Evolutionary conservation across 148 eudicot genomes (phyloP).

Genomic region (Chenopodium album): DNA sequence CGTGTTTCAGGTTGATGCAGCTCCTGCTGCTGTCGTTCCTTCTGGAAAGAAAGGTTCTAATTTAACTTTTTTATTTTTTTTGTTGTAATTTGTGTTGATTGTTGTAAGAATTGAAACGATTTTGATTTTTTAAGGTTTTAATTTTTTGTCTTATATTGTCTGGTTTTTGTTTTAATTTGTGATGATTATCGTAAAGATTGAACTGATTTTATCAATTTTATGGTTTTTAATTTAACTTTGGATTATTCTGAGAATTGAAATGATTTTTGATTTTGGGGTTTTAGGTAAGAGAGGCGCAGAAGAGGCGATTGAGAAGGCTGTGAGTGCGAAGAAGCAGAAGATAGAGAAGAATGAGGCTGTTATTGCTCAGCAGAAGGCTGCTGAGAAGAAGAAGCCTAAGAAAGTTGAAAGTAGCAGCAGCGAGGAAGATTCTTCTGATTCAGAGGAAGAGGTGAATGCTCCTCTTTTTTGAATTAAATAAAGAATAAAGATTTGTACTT

Average conservation of each 20-base stretch:
- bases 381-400: constrained; percentile 44
- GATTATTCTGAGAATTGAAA: too few relatives aligned
- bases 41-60: constrained; percentile 56
- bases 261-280: neutral
- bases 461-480: neutral
- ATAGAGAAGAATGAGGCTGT: constrained; percentile 32
- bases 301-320: constrained; percentile 38
- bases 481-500: too few relatives aligned
- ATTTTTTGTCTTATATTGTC: neutral
- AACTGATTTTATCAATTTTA: too few relatives aligned
- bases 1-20: constrained; percentile 44
- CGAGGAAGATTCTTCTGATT: constrained; percentile 32
- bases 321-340: constrained; percentile 62
- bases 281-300: constrained; percentile 75
- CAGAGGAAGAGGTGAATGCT: constrained; percentile 61
- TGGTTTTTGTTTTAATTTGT: neutral
- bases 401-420: constrained; percentile 36
- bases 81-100: neutral
- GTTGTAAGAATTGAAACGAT: neutral
- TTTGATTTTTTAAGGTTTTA: neutral
- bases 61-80: neutral
- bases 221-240: too few relatives aligned
- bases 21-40: constrained; percentile 38
- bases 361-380: constrained; percentile 36
- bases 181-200: neutral